phyloP scores from a whole-genome alignment of 1,284 basidiomycete genomes.

The Pseudomicrostroma phylloplanum region DNA sequence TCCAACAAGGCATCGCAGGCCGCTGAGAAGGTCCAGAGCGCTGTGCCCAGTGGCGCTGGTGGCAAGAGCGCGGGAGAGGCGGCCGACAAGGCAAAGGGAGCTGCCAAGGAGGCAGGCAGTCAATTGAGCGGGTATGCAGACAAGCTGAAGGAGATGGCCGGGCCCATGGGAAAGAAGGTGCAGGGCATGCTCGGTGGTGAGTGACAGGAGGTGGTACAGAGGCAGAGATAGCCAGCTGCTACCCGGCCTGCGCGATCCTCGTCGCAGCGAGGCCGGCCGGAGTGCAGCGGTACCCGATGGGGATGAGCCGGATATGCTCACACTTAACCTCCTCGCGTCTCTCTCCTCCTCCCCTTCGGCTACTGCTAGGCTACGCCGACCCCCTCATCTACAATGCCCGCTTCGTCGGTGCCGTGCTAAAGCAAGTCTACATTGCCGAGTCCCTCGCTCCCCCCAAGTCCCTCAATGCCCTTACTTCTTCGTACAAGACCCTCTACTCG shows the following conservation, averaged over 20 bases:
- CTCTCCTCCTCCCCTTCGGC: background rate
- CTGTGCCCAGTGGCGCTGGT: no score
- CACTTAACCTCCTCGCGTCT: background rate
- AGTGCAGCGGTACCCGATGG: constrained; percentile 4
- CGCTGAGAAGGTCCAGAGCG: no score
- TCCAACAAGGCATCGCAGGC: no score
- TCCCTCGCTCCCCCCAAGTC: constrained; percentile 74
- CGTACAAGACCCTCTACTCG: constrained; percentile 69
- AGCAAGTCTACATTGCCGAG: constrained; percentile 86
- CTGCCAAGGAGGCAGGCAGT: constrained; percentile 14
- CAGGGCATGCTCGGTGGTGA: constrained; percentile 38
- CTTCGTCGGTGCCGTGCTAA: constrained; percentile 73
- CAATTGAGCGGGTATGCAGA: constrained; percentile 25
- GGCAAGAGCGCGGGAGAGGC: background rate
- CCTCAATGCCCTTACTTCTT: constrained; percentile 60
- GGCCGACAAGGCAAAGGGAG: constrained; percentile 3
- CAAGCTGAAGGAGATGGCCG: constrained; percentile 37
- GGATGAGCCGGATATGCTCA: background rate
- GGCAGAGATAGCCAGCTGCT: no score
- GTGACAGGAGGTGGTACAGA: constrained; percentile 9
- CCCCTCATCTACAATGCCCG: constrained; percentile 52
- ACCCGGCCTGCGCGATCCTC: no score
- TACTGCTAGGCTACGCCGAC: constrained; percentile 25
- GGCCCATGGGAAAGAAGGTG: constrained; percentile 32
- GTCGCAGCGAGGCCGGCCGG: no score